Conservation (phyloP, 805 yeast genomes). For the Lipomyces spencermartinsiae region DNA sequence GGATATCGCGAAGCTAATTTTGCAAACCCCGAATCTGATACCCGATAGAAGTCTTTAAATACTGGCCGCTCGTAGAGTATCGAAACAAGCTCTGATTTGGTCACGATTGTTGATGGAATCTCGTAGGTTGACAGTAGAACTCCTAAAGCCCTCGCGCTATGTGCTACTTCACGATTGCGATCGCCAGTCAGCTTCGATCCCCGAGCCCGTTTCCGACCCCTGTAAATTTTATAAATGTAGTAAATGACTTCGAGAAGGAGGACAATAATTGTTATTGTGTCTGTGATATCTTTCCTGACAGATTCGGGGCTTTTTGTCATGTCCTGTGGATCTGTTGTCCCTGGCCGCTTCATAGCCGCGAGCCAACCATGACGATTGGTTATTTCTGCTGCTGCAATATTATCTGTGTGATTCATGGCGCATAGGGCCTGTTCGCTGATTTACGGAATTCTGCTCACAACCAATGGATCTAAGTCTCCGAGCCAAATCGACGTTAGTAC, state of each 20-base stretch:
- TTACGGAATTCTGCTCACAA: neutral
- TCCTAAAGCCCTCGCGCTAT: neutral
- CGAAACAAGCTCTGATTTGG: slow-evolving; percentile 2
- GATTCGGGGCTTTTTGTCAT: neutral
- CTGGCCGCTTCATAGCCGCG: neutral
- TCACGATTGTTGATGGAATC: neutral
- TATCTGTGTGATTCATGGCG: neutral
- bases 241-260: neutral
- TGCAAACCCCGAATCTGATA: neutral
- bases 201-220: neutral
- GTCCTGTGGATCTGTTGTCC: neutral
- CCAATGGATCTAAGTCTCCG: too few species aligned
- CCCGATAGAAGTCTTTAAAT: neutral
- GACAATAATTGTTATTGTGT: neutral
- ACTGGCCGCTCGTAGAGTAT: neutral
- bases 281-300: neutral
- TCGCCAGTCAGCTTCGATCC: neutral
- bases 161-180: neutral
- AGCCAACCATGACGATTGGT: neutral
- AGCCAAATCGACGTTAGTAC: neutral
- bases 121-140: neutral
- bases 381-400: neutral
- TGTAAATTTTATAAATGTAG: neutral
- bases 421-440: neutral
- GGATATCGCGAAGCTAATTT: neutral